Evolutionary conservation across 176 grass and related monocot species (phyloP).

Genomic region (Olyra latifolia): DNA sequence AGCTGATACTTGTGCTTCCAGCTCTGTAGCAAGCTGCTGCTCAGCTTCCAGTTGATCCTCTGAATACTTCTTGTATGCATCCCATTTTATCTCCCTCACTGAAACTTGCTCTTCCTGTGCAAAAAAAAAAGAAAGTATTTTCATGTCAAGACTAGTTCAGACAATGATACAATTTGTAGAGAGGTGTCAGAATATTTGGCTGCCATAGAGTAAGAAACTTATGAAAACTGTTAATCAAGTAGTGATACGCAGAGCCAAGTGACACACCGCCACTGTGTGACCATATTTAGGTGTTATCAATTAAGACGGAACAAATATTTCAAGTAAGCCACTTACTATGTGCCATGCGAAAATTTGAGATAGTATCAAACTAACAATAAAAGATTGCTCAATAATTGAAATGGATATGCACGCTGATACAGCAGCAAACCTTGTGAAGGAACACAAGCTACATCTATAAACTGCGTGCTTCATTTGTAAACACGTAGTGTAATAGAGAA

Average conservation of each 20-base stretch:
- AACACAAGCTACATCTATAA: background rate
- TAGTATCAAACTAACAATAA: background rate
- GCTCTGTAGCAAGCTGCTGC: slow-evolving; percentile 38
- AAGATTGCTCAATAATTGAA: background rate
- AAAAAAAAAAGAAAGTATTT: slow-evolving; percentile 33
- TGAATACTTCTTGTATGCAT: slow-evolving; percentile 63
- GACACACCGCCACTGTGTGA: background rate
- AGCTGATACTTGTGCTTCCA: slow-evolving; percentile 56
- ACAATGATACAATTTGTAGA: background rate
- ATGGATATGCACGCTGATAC: background rate
- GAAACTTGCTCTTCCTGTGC: slow-evolving; percentile 76
- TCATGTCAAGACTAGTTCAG: slow-evolving; percentile 22
- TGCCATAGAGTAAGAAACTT: background rate
- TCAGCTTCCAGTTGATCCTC: slow-evolving; percentile 47
- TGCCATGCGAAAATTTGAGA: background rate
- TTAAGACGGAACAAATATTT: background rate
- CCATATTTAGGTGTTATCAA: background rate
- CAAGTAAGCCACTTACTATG: background rate
- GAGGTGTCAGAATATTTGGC: slow-evolving; percentile 21
- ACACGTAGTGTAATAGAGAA: background rate
- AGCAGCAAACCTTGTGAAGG: background rate
- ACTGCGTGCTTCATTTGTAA: background rate
- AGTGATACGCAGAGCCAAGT: background rate
- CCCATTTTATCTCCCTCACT: slow-evolving; percentile 74
- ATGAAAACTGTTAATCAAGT: background rate